Percentiles rank a stretch among this genome's conserved stretches.
Evolutionary conservation across 495 filamentous ascomycete species (phyloP).

Genomic region (Penicillium longicatenatum): DNA sequence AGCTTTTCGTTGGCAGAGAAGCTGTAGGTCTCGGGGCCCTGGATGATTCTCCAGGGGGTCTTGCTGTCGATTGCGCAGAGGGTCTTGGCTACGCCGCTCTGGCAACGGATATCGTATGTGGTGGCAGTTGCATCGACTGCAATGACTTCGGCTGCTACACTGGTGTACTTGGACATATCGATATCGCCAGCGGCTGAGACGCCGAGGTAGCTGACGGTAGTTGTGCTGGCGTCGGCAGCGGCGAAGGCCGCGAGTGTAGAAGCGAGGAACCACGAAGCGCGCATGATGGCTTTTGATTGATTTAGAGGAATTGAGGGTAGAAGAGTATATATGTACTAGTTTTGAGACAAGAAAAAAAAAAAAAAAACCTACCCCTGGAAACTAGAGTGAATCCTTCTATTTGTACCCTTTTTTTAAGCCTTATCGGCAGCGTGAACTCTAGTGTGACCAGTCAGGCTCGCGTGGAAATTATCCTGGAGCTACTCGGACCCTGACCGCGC

Average conservation of each 20-base stretch:
- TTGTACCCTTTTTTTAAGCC: neutral
- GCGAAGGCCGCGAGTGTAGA: constrained; percentile 1
- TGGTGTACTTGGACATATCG: neutral
- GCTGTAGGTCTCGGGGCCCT: constrained; percentile 4
- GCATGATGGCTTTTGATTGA: neutral
- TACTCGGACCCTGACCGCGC: neutral
- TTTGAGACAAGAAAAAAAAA: neutral
- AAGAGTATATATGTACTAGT: neutral
- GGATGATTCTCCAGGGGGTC: neutral
- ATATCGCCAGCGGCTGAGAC: neutral
- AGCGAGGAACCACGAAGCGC: neutral
- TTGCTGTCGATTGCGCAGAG: neutral
- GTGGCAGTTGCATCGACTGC: constrained; percentile 3
- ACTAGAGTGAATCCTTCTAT: neutral
- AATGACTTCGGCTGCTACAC: neutral
- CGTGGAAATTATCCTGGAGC: neutral
- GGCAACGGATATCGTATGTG: constrained; percentile 3
- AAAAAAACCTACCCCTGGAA: neutral
- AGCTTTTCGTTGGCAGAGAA: neutral
- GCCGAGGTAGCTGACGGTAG: neutral
- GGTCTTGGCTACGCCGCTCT: neutral
- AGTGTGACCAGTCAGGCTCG: neutral
- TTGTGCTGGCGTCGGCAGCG: constrained; percentile 1
- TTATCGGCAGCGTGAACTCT: neutral
- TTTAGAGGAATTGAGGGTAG: neutral